phyloP scores from a whole-genome alignment of 2,329 filamentous ascomycete species.

The Beauveria brongniartii region DNA sequence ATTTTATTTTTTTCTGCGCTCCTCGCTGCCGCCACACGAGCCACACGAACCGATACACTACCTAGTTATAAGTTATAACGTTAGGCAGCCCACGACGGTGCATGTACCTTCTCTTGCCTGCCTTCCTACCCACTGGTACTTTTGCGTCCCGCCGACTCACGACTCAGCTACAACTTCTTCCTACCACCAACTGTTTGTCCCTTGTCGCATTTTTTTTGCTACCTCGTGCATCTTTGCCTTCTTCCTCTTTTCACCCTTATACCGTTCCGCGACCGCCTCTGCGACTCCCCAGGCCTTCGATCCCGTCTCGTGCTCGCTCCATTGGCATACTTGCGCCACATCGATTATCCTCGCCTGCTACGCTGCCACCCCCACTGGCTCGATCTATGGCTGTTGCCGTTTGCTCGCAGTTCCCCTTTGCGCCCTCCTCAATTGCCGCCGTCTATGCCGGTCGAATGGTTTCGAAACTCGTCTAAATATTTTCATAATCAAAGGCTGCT shows the following conservation, averaged over 20 bases:
- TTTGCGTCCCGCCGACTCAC: slow-evolving; percentile 9
- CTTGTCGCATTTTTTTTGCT: background rate
- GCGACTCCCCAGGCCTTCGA: background rate
- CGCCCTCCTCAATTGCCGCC: background rate
- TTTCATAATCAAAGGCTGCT: slow-evolving; percentile 55
- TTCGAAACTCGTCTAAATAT: background rate
- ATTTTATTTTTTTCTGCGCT: background rate
- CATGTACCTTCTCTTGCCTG: background rate
- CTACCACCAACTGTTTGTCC: slow-evolving; percentile 4
- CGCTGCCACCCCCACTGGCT: slow-evolving; percentile 3
- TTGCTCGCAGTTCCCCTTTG: background rate
- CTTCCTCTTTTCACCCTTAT: background rate
- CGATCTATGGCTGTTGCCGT: slow-evolving; percentile 8
- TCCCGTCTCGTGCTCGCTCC: background rate
- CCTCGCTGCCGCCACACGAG: slow-evolving; percentile 1
- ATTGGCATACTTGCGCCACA: slow-evolving; percentile 1
- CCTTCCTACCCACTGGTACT: background rate
- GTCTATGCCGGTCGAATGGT: background rate
- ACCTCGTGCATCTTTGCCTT: background rate
- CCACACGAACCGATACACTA: background rate
- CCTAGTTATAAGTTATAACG: background rate
- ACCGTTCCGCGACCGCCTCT: background rate
- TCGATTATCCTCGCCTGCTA: background rate
- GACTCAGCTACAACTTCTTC: slow-evolving; percentile 6
- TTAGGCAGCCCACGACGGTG: background rate